Evolutionary conservation across 2,329 filamentous ascomycete genomes (phyloP), one percentile per base, ranked within the genome.

Genomic region (Capronia coronata): DNA sequence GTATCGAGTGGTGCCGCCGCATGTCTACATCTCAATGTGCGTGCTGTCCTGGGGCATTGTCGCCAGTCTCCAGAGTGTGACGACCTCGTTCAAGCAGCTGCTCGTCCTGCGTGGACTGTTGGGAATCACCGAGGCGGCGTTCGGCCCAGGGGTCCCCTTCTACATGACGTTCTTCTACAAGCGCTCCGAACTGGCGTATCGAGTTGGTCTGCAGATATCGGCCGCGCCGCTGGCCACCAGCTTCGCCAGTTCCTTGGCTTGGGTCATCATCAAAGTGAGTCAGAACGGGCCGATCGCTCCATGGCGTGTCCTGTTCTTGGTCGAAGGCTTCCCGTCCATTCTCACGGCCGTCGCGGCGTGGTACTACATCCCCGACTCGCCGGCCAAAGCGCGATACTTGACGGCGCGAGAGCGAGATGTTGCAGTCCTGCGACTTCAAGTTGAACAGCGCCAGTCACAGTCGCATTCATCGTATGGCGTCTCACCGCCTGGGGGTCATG

Each of bases 191-290:
- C 72, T 96, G 27, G 91, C 90, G 0, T 84, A 93, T 53, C 75
- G 90, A 30, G 93, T 86, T 0, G 90, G 88, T 18, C 76, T 94
- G 1, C 94, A 95, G 67, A 83, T 96, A 46, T 89, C 87, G 1
- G 90, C 79, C 0, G 78, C 78, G 5, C 78, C 79, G 0, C 64
- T 82, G 27, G 79, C 79, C 27, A 77, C 77, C 7, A 78, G 75
- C 2, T 83, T 93, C 57, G 89, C 89, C 0, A 87, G 87, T 32
- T 83, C 78, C 7, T 73, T 95, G 2, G 88, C 89, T 6, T 75
- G 84, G 82, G 62, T 82, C 18, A 91, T 95, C 54, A 77, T 89
- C 43, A 81, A 79, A 60, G 61, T 88, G 11, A 86, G 80, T 43
- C 70, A 78, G 41, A 62, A 74, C 52, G 73, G 78, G 1, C 84